These are phyloP conservation scores for Nothophoma quercina DNA, from an alignment of 2,329 filamentous ascomycete genomes.

Conservation along the genomic window DNA sequence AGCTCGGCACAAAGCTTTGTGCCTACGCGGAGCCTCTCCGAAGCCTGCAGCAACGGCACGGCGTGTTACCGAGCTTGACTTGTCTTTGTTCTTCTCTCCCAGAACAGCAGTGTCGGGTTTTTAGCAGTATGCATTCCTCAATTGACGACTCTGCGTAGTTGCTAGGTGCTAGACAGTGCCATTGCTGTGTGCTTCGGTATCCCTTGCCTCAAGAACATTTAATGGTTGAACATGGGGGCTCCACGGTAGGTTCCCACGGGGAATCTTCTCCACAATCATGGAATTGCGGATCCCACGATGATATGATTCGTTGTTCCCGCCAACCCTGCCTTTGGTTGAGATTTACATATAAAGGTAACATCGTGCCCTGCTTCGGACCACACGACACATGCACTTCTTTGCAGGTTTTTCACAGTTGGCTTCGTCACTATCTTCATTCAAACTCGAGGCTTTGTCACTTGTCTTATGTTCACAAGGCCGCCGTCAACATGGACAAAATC, in stretches of 20 bases:
- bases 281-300: constrained; percentile 2
- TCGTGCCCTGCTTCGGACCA: background rate
- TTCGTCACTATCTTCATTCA: background rate
- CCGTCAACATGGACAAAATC: constrained; percentile 34
- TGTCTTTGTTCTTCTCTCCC: background rate
- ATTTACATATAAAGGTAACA: constrained; percentile 8
- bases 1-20: constrained; percentile 11
- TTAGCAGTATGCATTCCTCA: background rate
- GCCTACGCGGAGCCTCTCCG: constrained; percentile 10
- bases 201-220: no score
- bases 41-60: background rate
- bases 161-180: background rate
- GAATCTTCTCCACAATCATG: constrained; percentile 7
- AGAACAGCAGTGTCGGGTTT: background rate
- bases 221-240: constrained; percentile 6
- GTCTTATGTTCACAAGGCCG: background rate
- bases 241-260: constrained; percentile 4
- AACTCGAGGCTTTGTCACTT: background rate
- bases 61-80: constrained; percentile 8
- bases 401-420: background rate
- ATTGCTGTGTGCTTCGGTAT: no score
- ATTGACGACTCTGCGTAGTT: background rate
- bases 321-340: background rate
- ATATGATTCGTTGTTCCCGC: constrained; percentile 12
- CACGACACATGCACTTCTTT: background rate